Conservation (phyloP, 257 asterid genomes). For the Handroanthus guayacan region DNA sequence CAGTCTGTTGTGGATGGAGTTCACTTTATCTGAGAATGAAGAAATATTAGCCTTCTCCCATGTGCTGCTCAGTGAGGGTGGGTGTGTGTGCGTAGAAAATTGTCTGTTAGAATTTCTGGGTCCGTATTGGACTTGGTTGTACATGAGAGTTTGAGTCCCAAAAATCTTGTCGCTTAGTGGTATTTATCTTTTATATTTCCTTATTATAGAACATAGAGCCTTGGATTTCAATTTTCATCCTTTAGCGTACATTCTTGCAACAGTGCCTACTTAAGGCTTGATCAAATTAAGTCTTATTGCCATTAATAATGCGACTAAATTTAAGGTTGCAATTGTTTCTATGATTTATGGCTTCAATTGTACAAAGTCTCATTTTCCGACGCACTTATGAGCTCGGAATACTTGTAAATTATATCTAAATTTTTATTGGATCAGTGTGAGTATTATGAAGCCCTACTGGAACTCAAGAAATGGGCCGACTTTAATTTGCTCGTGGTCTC, state of each 20-base stretch:
- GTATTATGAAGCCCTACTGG: background rate
- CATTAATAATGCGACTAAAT: background rate
- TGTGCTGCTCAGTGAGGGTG: background rate
- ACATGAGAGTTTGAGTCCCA: background rate
- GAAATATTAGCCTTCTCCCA: slow-evolving; percentile 25
- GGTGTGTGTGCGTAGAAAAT: background rate
- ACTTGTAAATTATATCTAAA: no score
- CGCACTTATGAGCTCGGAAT: background rate
- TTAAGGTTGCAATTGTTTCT: background rate
- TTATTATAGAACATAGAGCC: no score
- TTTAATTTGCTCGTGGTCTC: background rate
- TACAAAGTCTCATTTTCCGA: background rate
- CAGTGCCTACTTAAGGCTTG: background rate
- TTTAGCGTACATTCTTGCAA: no score
- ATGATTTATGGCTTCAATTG: background rate
- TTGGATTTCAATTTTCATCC: no score
- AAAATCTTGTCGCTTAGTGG: background rate
- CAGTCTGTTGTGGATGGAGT: background rate
- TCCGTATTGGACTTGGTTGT: background rate
- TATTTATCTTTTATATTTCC: background rate
- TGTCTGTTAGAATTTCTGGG: background rate
- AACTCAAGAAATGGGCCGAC: background rate
- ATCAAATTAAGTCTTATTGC: background rate
- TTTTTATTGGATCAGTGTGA: no score
- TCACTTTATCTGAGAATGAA: slow-evolving; percentile 6